Evolutionary conservation across 805 yeast species (phyloP), one percentile per base, ranked within the genome.

Genomic region (Candida silvatica): DNA sequence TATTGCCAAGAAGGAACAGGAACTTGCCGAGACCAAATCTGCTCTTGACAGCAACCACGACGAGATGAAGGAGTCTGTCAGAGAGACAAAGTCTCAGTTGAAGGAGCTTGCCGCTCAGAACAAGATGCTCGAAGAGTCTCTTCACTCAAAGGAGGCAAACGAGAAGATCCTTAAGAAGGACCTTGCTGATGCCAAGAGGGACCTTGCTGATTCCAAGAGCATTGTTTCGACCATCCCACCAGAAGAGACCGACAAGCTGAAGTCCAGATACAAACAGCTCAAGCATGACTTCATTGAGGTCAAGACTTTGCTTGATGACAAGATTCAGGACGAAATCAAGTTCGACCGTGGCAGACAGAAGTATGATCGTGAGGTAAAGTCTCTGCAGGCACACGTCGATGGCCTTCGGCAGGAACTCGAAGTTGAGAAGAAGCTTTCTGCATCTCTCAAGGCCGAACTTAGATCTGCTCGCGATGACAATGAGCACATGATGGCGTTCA

Each of bases 261-360:
- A 43, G 26, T 44, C 39, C 42, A 59, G 47, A 39, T 61, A 52
- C 36, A 57, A 52, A 34, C 61, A 60, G 32, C 50, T 75, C 17
- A 69, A 72, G 40, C 66, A 63, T 27, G 73, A 70, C 31, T 65
- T 67, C 5, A 50, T 46, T 29, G 66, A 66, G 41, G 62, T 70
- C 6, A 61, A 58, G 29, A 56, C 57, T 4, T 43, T 69, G 6
- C 47, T 68, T 25, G 67, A 67, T 33, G 59, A 59, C 26, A 65
- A 60, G 37, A 59, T 61, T 22, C 49, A 55, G n/a, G 70, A 64
- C 36, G 71, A 65, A 37, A 54, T 62, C 24, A 57, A 57, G 23
- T 66, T 67, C 39, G 63, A 57, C 12, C 58, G 65, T 28, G 77
- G 72, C 4, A 68, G 62, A 40, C 69, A 61, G 39, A 52, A 56